Conservation (phyloP, 305 asterid genomes). For the Fraxinus nigra region DNA sequence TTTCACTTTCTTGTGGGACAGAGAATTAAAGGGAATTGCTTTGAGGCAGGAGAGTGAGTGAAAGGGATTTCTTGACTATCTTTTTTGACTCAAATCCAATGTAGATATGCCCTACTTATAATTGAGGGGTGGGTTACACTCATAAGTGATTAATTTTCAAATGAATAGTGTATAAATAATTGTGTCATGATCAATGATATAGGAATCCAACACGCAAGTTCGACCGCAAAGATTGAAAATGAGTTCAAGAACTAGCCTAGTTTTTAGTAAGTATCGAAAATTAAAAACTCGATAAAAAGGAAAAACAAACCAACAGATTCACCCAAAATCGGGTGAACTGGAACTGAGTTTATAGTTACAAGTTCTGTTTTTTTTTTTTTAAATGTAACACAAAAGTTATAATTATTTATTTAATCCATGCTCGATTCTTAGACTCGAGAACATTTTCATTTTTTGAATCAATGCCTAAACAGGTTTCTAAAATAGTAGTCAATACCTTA, state of each 20-base stretch:
- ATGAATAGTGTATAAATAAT: neutral
- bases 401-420: too few species aligned
- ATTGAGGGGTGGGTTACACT: neutral
- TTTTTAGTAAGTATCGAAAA: neutral
- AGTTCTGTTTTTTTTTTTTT: too few species aligned
- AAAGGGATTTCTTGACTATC: constrained; percentile 32
- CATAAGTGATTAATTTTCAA: neutral
- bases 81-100: constrained; percentile 35
- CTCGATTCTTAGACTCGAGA: too few species aligned
- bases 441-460: too few species aligned
- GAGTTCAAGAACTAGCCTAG: neutral
- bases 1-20: constrained; percentile 57
- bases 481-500: too few species aligned
- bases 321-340: neutral
- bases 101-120: neutral
- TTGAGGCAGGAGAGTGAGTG: constrained; percentile 14
- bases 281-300: neutral
- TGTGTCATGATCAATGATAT: neutral
- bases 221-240: neutral
- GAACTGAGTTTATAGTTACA: too few species aligned
- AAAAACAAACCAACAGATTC: too few species aligned
- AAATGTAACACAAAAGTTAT: too few species aligned
- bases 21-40: constrained; percentile 1
- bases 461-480: too few species aligned
- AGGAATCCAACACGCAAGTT: neutral